Conservation (phyloP, 176 grass and related monocot genomes). For the Carex myosuroides region DNA sequence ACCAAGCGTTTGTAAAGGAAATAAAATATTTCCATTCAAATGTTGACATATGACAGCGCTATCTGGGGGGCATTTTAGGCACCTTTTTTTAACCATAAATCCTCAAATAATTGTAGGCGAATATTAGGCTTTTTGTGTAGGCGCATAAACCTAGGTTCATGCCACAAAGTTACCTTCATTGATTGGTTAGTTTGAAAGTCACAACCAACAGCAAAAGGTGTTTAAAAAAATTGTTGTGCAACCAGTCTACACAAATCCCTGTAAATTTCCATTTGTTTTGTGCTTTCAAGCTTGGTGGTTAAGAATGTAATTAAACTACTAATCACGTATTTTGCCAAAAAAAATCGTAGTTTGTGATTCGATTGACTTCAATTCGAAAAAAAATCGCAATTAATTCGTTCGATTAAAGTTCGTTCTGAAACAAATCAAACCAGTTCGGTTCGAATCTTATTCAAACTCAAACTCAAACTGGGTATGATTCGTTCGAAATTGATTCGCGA, state of each 20-base stretch:
- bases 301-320: too few species aligned
- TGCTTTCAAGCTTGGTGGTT: too few species aligned
- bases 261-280: background rate
- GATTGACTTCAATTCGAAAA: too few species aligned
- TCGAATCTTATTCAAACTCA: too few species aligned
- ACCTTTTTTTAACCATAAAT: slow-evolving; percentile 8
- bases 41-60: background rate
- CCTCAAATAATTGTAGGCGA: slow-evolving; percentile 1
- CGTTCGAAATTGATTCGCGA: too few species aligned
- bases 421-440: too few species aligned
- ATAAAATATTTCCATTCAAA: slow-evolving; percentile 2
- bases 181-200: slow-evolving; percentile 27
- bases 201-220: slow-evolving; percentile 20
- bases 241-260: background rate
- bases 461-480: too few species aligned
- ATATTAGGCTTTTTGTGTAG: slow-evolving; percentile 21
- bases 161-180: slow-evolving; percentile 7
- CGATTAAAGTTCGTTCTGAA: too few species aligned
- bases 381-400: too few species aligned
- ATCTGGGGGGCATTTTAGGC: background rate
- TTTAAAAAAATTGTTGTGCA: background rate
- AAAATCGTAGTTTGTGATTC: too few species aligned
- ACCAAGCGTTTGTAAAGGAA: background rate
- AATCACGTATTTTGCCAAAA: too few species aligned
- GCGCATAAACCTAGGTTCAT: slow-evolving; percentile 8